Conservation (phyloP, 202 grass and related monocot species). For the Saccharum hybrid region DNA sequence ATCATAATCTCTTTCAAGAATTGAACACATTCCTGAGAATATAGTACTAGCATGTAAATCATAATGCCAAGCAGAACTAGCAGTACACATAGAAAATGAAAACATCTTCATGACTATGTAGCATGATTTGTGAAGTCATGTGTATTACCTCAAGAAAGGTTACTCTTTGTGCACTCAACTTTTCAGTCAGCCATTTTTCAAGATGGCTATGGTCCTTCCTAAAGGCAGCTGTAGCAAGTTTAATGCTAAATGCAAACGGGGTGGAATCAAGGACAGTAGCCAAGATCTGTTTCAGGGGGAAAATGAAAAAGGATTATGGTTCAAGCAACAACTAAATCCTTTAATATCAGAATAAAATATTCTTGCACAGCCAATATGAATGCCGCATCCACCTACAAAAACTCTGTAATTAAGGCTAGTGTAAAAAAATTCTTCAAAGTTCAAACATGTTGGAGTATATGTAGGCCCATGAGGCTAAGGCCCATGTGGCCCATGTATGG, state of each 20-base stretch:
- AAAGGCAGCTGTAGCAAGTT: constrained; percentile 69
- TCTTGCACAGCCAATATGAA: neutral
- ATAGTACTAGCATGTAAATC: constrained; percentile 27
- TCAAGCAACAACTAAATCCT: constrained; percentile 8
- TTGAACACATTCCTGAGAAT: constrained; percentile 72
- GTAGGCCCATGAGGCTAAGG: no score
- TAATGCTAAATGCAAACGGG: constrained; percentile 77
- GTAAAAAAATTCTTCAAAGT: constrained; percentile 5
- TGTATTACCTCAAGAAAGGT: constrained; percentile 77
- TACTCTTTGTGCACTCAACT: constrained; percentile 61
- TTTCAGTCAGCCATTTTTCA: constrained; percentile 93
- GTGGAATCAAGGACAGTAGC: constrained; percentile 68
- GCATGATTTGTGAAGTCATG: neutral
- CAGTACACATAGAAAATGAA: constrained; percentile 9
- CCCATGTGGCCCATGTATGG: no score
- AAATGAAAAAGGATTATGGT: constrained; percentile 27
- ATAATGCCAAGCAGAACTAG: constrained; percentile 23
- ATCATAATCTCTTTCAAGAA: constrained; percentile 76
- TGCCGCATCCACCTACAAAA: neutral
- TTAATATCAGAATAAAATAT: constrained; percentile 11
- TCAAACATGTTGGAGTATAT: no score
- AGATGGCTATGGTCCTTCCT: constrained; percentile 72
- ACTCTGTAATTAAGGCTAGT: neutral
- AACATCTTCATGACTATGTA: constrained; percentile 6
- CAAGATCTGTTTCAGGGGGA: constrained; percentile 63